Percentiles rank a stretch among this genome's conserved stretches.
Evolutionary conservation across 176 grass and related monocot genomes (phyloP).

Genomic region (Aegilops sharonensis): DNA sequence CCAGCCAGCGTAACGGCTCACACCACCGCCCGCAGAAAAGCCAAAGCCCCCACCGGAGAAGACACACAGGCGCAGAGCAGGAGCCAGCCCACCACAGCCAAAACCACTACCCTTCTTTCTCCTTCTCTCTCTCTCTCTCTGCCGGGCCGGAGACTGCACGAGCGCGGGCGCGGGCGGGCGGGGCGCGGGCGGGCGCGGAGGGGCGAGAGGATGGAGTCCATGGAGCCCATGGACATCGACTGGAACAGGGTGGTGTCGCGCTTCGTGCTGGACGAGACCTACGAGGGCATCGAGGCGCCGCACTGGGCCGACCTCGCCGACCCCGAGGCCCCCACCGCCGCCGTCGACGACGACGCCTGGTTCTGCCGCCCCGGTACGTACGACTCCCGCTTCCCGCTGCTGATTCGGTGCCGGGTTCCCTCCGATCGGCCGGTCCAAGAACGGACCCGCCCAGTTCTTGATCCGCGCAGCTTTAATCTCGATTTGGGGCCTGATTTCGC

Average conservation of each 20-base stretch:
- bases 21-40: neutral
- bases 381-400: neutral
- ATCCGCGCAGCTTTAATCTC: neutral
- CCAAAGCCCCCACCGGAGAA: neutral
- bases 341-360: constrained; percentile 70
- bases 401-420: too few relatives aligned
- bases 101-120: neutral
- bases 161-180: neutral
- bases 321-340: constrained; percentile 28
- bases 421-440: neutral
- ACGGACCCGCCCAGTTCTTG: neutral
- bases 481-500: neutral
- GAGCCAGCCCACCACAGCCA: neutral
- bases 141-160: neutral
- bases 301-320: constrained; percentile 74
- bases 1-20: constrained; percentile 31
- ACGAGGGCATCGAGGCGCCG: constrained; percentile 86
- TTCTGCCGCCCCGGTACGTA: constrained; percentile 92
- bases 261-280: constrained; percentile 78
- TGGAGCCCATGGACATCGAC: constrained; percentile 94
- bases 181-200: neutral
- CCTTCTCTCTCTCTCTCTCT: neutral
- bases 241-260: constrained; percentile 81
- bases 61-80: neutral
- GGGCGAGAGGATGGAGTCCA: constrained; percentile 30